Conservation (phyloP, 176 grass and related monocot species). For the Triticum urartu region DNA sequence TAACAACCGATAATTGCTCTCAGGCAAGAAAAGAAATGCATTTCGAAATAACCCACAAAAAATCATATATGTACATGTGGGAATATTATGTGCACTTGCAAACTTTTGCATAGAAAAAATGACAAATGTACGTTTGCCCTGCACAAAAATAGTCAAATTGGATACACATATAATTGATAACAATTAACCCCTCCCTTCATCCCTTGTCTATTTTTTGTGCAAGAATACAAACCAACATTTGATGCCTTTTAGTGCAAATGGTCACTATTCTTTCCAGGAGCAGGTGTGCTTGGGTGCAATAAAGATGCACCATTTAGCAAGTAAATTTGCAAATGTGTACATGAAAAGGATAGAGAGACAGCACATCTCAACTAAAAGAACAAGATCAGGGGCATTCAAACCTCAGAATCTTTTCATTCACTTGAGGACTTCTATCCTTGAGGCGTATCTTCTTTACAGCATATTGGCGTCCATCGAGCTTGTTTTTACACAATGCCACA, state of each 20-base stretch:
- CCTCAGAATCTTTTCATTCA: slow-evolving; percentile 95
- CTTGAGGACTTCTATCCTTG: slow-evolving; percentile 83
- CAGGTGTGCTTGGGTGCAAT: background rate
- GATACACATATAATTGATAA: background rate
- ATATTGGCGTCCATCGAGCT: slow-evolving; percentile 96
- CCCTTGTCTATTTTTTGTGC: background rate
- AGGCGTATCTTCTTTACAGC: slow-evolving; percentile 94
- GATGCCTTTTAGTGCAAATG: background rate
- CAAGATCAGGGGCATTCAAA: slow-evolving; percentile 38
- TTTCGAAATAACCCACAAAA: background rate
- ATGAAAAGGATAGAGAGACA: background rate
- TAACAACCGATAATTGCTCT: background rate
- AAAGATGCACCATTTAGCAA: background rate
- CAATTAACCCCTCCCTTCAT: background rate
- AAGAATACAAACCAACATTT: background rate
- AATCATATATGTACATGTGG: background rate
- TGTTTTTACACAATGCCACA: slow-evolving; percentile 89
- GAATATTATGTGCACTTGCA: background rate
- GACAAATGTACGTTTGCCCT: background rate
- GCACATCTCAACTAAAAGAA: slow-evolving; percentile 21
- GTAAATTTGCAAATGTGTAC: slow-evolving; percentile 24
- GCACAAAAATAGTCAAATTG: background rate
- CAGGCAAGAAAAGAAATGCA: background rate
- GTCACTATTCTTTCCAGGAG: background rate
- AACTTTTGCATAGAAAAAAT: background rate